These are phyloP conservation scores for Pseudogymnoascus sp. DNA, from an alignment of 2,329 filamentous ascomycete species.

Conservation along the genomic window DNA sequence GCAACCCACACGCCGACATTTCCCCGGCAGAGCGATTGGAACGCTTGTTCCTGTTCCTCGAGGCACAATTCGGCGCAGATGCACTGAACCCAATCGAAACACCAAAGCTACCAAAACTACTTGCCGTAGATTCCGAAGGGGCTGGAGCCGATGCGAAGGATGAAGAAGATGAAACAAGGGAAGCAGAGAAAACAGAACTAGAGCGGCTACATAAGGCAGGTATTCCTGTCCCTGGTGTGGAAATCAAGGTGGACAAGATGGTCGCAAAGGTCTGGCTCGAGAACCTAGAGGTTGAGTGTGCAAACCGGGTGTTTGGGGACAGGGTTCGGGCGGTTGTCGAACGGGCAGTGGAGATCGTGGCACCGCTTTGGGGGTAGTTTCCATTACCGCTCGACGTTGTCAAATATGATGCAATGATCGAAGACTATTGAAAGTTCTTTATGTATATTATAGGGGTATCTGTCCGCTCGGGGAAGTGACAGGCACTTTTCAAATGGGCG, in stretches of 20 bases:
- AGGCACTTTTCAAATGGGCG: not conserved
- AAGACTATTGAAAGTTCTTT: not conserved
- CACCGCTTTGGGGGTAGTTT: slow-evolving; percentile 56
- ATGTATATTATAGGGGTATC: slow-evolving; percentile 1
- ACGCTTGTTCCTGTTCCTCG: slow-evolving; percentile 89
- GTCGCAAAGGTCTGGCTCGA: slow-evolving; percentile 88
- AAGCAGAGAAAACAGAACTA: slow-evolving; percentile 53
- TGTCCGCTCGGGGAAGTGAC: not conserved
- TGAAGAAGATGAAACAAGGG: slow-evolving; percentile 31
- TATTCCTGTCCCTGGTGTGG: slow-evolving; percentile 83
- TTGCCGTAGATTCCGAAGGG: slow-evolving; percentile 25
- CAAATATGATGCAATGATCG: not conserved
- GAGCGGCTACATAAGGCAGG: slow-evolving; percentile 73
- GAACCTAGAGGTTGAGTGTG: slow-evolving; percentile 81
- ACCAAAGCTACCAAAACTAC: slow-evolving; percentile 45
- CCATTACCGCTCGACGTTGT: not conserved
- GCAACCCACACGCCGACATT: slow-evolving; percentile 68
- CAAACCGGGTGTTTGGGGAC: slow-evolving; percentile 69
- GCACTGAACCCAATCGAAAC: slow-evolving; percentile 69
- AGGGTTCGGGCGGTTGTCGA: slow-evolving; percentile 85
- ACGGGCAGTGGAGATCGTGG: slow-evolving; percentile 78
- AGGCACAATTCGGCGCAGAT: slow-evolving; percentile 87
- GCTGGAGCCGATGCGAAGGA: slow-evolving; percentile 19
- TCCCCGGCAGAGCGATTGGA: slow-evolving; percentile 70
- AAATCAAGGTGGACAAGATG: slow-evolving; percentile 82